Conservation (phyloP, 2,329 filamentous ascomycete genomes). For the Ploettnerulaceae sp. region DNA sequence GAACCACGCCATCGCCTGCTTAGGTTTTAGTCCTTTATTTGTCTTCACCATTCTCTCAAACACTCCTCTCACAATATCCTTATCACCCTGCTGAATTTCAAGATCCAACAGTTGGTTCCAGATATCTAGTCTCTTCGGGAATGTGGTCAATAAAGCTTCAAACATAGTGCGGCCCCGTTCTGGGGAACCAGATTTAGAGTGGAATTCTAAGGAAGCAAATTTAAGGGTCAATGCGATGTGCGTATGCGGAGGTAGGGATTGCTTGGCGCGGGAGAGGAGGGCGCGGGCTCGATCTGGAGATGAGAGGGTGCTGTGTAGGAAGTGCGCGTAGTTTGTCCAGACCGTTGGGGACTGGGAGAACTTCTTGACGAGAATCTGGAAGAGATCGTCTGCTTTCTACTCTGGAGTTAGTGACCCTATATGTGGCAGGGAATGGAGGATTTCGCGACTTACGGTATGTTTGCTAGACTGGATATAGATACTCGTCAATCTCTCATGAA, state of each 20-base stretch:
- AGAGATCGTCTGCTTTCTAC: constrained; percentile 83
- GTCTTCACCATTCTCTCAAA: constrained; percentile 74
- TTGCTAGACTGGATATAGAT: constrained; percentile 94
- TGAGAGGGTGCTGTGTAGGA: constrained; percentile 71
- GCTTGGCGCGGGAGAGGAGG: constrained; percentile 76
- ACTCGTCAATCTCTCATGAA: constrained; percentile 83
- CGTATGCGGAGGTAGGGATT: constrained; percentile 65
- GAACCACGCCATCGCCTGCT: constrained; percentile 83
- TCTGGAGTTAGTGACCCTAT: constrained; percentile 23
- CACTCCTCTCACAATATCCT: constrained; percentile 62
- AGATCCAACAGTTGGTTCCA: constrained; percentile 92
- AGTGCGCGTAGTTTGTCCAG: constrained; percentile 93
- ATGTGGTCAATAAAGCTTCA: constrained; percentile 77
- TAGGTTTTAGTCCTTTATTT: constrained; percentile 65
- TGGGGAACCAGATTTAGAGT: constrained; percentile 71
- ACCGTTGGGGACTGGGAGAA: constrained; percentile 73
- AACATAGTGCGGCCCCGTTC: constrained; percentile 95
- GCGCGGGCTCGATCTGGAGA: constrained; percentile 70
- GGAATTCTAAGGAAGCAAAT: constrained; percentile 90
- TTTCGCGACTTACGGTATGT: constrained; percentile 57
- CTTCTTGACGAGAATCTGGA: constrained; percentile 83
- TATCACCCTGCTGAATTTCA: constrained; percentile 60
- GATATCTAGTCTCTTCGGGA: constrained; percentile 83
- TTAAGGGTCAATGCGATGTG: constrained; percentile 74
- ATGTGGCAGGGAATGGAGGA: not conserved